These are phyloP conservation scores for Vaccinium myrtillus DNA, from an alignment of 148 eudicot species.

Conservation along the genomic window DNA sequence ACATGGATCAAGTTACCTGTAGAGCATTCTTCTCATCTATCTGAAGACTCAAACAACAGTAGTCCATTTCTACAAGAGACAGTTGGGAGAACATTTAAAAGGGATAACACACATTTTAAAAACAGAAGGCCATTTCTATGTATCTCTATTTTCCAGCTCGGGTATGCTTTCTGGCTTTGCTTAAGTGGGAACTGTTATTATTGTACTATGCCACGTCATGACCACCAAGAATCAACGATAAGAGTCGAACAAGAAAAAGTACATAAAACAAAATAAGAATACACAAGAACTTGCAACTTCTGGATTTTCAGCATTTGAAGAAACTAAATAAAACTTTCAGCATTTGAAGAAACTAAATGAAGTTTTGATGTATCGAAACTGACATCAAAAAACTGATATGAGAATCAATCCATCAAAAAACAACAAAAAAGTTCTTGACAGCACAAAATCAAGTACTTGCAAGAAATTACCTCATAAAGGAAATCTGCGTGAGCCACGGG, in stretches of 20 bases:
- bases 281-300: background rate
- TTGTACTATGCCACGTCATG: background rate
- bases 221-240: background rate
- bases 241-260: background rate
- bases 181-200: too few species aligned
- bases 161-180: too few species aligned
- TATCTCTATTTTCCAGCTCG: background rate
- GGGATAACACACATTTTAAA: background rate
- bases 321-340: background rate
- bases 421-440: background rate
- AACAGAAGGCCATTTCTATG: background rate
- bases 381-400: background rate
- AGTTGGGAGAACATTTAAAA: background rate
- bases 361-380: background rate
- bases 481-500: background rate
- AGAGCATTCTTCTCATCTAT: background rate
- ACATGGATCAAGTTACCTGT: background rate
- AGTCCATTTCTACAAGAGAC: background rate
- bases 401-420: background rate
- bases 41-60: background rate
- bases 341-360: background rate
- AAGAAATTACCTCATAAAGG: conserved; percentile 16
- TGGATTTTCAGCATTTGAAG: background rate
- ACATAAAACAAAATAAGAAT: background rate
- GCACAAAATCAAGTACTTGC: background rate